Conservation (phyloP, 1,139 yeast genomes). For the Scheffersomyces illinoinensis region DNA sequence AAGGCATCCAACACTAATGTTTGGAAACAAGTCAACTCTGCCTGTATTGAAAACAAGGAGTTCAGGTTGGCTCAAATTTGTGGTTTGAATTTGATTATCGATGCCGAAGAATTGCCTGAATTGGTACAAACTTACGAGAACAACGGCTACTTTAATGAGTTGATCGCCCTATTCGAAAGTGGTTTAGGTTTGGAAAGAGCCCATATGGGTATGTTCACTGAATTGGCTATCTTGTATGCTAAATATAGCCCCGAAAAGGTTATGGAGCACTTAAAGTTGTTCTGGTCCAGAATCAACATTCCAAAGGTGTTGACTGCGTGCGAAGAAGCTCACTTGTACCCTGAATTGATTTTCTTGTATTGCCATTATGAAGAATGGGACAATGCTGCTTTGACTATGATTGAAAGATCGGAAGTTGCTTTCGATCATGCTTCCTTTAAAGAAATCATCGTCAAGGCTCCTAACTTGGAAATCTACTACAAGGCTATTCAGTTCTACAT, state of each 20-base stretch:
- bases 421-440: slow-evolving; percentile 94
- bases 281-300: slow-evolving; percentile 98
- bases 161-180: slow-evolving; percentile 89
- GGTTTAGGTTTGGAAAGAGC: slow-evolving; percentile 98
- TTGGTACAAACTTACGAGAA: slow-evolving; percentile 84
- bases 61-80: slow-evolving; percentile 97
- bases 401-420: slow-evolving; percentile 90
- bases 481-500: slow-evolving; percentile 95
- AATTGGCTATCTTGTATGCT: slow-evolving; percentile 85
- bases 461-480: slow-evolving; percentile 95
- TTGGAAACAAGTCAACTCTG: slow-evolving; percentile 97
- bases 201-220: slow-evolving; percentile 99
- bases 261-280: slow-evolving; percentile 93
- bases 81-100: slow-evolving; percentile 94
- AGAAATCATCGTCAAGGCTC: slow-evolving; percentile 91
- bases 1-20: slow-evolving; percentile 92
- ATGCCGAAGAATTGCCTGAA: slow-evolving; percentile 95
- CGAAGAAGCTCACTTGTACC: slow-evolving; percentile 93
- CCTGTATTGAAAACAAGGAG: slow-evolving; percentile 93
- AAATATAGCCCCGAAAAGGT: slow-evolving; percentile 90
- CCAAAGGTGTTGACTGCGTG: slow-evolving; percentile 96
- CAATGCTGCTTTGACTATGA: slow-evolving; percentile 97
- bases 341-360: slow-evolving; percentile 91
- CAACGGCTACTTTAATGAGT: slow-evolving; percentile 89
- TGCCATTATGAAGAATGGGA: slow-evolving; percentile 99